Conservation (phyloP, 2,329 filamentous ascomycete genomes). For the Onygena corvina region DNA sequence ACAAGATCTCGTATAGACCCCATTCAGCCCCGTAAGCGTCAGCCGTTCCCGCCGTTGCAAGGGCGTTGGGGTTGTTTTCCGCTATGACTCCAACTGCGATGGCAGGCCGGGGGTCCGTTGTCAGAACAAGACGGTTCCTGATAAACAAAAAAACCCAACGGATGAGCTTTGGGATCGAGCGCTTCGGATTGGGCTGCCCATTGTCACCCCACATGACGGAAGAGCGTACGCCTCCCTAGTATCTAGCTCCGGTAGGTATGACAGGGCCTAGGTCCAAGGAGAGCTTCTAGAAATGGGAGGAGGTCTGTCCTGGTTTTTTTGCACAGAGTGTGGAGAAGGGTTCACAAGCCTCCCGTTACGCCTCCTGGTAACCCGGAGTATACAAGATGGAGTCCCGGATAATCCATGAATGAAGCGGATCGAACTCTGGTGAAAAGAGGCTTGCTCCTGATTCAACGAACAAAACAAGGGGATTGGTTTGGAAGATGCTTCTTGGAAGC, state of each 20-base stretch:
- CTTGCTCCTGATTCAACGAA: background rate
- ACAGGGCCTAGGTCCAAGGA: background rate
- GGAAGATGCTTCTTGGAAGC: background rate
- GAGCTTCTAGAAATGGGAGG: background rate
- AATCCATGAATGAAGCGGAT: background rate
- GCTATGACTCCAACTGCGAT: background rate
- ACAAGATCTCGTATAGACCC: background rate
- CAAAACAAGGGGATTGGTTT: background rate
- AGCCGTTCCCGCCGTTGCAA: background rate
- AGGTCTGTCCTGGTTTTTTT: background rate
- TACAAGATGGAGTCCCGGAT: too few species aligned
- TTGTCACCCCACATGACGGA: background rate
- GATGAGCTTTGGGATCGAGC: background rate
- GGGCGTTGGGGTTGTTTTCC: background rate
- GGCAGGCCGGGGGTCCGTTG: too few species aligned
- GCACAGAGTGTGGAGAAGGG: background rate
- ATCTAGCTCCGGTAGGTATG: background rate
- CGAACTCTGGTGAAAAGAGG: background rate
- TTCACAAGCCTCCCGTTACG: background rate
- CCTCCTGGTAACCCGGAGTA: background rate
- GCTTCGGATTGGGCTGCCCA: background rate
- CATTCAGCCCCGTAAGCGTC: background rate
- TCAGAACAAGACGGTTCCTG: background rate
- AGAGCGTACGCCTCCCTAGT: background rate
- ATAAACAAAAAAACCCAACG: background rate